Conservation (phyloP, 257 asterid genomes). For the Rehmannia glutinosa region DNA sequence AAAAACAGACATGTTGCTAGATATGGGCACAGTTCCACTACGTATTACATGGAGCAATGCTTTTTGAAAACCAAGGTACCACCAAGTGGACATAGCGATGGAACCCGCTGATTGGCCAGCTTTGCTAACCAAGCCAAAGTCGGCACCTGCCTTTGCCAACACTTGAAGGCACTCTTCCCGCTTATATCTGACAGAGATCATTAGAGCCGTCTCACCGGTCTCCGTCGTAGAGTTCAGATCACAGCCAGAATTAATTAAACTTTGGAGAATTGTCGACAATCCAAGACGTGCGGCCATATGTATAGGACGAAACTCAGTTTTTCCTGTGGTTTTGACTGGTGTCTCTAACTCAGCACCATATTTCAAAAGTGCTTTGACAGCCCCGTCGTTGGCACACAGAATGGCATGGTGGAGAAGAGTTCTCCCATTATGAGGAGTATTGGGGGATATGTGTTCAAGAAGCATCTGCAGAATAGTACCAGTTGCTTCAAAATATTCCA, state of each 20-base stretch:
- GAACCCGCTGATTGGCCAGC: conserved; percentile 48
- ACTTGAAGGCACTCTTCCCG: conserved; percentile 53
- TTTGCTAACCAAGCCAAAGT: conserved; percentile 52
- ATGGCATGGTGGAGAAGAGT: conserved; percentile 78
- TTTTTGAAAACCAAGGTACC: conserved; percentile 53
- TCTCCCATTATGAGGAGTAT: conserved; percentile 44
- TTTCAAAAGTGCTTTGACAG: conserved; percentile 47
- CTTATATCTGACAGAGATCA: conserved; percentile 48
- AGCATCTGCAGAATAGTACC: conserved; percentile 66
- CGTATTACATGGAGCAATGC: conserved; percentile 47
- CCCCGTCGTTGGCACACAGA: conserved; percentile 53
- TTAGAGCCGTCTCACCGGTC: conserved; percentile 60
- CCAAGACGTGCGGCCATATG: conserved; percentile 79
- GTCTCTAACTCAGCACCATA: conserved; percentile 47
- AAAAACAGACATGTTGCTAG: conserved; percentile 46
- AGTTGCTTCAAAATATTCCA: conserved; percentile 72
- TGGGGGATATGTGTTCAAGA: conserved; percentile 39
- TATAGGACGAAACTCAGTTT: conserved; percentile 46
- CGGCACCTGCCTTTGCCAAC: conserved; percentile 65
- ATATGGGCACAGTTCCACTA: conserved; percentile 40
- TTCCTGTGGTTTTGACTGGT: conserved; percentile 44
- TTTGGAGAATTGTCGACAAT: conserved; percentile 37
- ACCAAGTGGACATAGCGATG: conserved; percentile 38
- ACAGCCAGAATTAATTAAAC: conserved; percentile 53
- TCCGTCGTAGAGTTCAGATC: conserved; percentile 52